These are phyloP conservation scores for Botrytis paeoniae DNA, from an alignment of 2,329 filamentous ascomycete genomes.

Conservation along the genomic window DNA sequence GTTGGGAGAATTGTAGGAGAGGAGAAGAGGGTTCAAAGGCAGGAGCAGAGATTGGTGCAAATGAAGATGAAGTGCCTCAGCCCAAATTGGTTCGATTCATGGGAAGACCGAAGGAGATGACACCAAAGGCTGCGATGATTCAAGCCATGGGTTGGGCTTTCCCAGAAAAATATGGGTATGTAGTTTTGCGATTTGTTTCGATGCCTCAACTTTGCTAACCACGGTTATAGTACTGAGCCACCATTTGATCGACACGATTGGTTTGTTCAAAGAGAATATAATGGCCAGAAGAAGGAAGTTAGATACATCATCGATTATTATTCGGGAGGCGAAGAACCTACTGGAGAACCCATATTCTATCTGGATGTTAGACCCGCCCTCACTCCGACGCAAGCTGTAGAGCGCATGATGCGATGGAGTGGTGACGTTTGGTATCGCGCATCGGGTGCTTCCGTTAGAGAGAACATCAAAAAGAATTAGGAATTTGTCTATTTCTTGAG, in stretches of 20 bases:
- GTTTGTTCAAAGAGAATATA: constrained; percentile 75
- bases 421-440: constrained; percentile 81
- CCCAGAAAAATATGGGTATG: constrained; percentile 74
- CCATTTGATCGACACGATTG: constrained; percentile 98
- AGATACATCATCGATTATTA: constrained; percentile 98
- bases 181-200: constrained; percentile 23
- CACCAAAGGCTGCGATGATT: constrained; percentile 84
- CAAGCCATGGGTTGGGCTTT: constrained; percentile 77
- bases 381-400: constrained; percentile 73
- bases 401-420: constrained; percentile 83
- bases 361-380: constrained; percentile 90
- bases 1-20: constrained; percentile 69
- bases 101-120: constrained; percentile 83
- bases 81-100: constrained; percentile 84
- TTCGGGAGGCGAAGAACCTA: constrained; percentile 67
- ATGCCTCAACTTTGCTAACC: constrained; percentile 20
- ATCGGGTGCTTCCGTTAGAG: constrained; percentile 34
- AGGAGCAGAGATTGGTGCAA: constrained; percentile 45
- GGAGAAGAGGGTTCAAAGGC: constrained; percentile 64
- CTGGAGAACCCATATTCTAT: constrained; percentile 91
- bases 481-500: constrained; percentile 9
- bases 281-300: constrained; percentile 68
- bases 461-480: constrained; percentile 26
- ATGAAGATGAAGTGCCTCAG: constrained; percentile 52
- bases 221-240: constrained; percentile 61